These are phyloP conservation scores for Corylus avellana DNA, from an alignment of 306 rosid genomes.

Conservation along the genomic window DNA sequence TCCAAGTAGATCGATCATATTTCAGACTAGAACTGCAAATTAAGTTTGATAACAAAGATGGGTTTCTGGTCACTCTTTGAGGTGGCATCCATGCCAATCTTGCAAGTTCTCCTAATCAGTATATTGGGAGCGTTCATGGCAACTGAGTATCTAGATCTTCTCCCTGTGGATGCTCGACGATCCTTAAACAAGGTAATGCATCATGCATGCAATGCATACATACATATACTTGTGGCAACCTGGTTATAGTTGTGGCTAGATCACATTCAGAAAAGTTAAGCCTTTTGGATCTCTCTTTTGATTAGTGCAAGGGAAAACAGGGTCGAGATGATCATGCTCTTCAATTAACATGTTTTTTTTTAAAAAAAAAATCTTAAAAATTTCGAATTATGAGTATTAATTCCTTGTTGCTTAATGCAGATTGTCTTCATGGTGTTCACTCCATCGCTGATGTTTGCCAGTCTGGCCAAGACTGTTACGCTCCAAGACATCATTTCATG, in stretches of 20 bases:
- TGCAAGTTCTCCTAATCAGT: conserved; percentile 73
- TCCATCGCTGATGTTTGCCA: conserved; percentile 75
- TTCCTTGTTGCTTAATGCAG: conserved; percentile 42
- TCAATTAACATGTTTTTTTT: background rate
- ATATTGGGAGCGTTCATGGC: conserved; percentile 79
- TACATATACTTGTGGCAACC: background rate
- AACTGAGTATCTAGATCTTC: conserved; percentile 55
- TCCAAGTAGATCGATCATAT: background rate
- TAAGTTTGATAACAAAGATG: conserved; percentile 40
- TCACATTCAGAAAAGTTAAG: background rate
- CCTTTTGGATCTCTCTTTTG: no score
- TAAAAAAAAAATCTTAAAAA: background rate
- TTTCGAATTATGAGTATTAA: background rate
- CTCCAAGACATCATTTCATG: conserved; percentile 83
- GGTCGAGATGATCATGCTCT: background rate
- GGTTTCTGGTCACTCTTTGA: conserved; percentile 57
- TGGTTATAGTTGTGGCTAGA: background rate
- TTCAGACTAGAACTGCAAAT: background rate
- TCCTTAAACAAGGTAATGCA: conserved; percentile 71
- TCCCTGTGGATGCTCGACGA: conserved; percentile 49
- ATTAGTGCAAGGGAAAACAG: background rate
- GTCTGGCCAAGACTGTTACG: conserved; percentile 70
- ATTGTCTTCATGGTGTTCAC: conserved; percentile 80
- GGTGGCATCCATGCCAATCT: conserved; percentile 74
- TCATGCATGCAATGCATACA: conserved; percentile 15